phyloP scores from a whole-genome alignment of 306 rosid species.

The Nissolia schottii region DNA sequence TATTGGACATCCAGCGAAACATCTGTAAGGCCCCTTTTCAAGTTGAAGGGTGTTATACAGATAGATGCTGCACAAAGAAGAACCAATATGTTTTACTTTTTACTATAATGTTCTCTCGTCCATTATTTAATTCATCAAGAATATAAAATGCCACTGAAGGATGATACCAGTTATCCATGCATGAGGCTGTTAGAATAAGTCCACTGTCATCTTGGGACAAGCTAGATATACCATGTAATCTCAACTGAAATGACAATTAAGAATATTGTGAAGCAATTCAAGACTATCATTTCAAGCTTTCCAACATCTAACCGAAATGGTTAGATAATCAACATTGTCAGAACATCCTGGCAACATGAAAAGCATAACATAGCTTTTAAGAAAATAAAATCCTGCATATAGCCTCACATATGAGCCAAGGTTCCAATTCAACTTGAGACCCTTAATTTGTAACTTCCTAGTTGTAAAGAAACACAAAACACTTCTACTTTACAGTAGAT shows the following conservation, averaged over 20 bases:
- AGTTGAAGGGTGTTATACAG: slow-evolving; percentile 73
- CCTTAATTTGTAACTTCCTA: neutral
- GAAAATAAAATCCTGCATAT: neutral
- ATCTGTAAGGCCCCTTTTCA: slow-evolving; percentile 72
- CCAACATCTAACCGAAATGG: neutral
- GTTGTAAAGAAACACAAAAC: neutral
- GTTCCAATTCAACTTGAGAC: neutral
- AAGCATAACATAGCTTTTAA: neutral
- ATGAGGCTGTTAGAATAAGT: slow-evolving; percentile 74
- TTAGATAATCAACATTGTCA: neutral
- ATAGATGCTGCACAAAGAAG: slow-evolving; percentile 54
- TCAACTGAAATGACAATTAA: slow-evolving; percentile 50
- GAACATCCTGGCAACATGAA: neutral
- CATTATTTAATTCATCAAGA: neutral
- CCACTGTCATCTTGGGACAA: slow-evolving; percentile 92
- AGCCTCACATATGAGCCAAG: neutral
- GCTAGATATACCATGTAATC: slow-evolving; percentile 90
- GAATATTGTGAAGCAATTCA: neutral
- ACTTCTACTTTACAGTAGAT: neutral
- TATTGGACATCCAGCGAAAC: slow-evolving; percentile 73
- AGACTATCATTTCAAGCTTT: neutral
- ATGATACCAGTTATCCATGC: slow-evolving; percentile 87
- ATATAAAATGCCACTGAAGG: neutral
- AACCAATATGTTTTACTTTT: neutral
- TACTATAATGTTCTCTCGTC: neutral